These are phyloP conservation scores for Plasmodium gonderi DNA, from an alignment of 169 alveolate genomes.

Conservation along the genomic window DNA sequence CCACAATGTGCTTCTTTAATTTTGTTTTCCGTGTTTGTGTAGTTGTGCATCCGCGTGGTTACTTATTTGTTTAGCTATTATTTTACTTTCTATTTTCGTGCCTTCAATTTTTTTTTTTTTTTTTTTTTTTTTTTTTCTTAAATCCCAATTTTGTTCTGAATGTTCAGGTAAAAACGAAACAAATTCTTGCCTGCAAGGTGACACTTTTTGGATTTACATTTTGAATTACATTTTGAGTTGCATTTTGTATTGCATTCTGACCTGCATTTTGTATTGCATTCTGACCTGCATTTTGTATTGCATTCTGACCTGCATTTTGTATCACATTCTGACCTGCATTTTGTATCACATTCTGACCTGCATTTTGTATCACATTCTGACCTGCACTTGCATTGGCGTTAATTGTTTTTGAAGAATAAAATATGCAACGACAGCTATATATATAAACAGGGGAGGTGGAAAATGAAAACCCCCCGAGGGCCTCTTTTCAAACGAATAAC, in stretches of 20 bases:
- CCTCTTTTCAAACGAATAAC: background rate
- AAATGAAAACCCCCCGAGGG: slow-evolving; percentile 17
- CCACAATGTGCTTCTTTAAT: too few species aligned
- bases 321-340: too few species aligned
- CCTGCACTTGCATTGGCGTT: too few species aligned
- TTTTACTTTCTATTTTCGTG: background rate
- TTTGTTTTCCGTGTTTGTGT: background rate
- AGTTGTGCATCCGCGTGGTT: background rate
- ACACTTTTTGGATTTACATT: background rate
- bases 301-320: too few species aligned
- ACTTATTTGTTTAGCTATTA: background rate
- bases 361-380: too few species aligned
- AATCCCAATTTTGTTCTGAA: background rate
- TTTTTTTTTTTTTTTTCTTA: background rate
- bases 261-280: too few species aligned
- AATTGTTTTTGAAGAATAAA: background rate
- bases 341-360: too few species aligned
- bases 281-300: too few species aligned
- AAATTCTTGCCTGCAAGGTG: background rate
- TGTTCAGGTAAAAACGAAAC: slow-evolving; percentile 5
- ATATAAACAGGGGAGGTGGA: background rate
- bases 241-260: background rate
- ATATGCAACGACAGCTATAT: background rate
- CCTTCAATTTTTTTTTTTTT: too few species aligned
- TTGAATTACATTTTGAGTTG: background rate